Conservation (phyloP, 148 eudicot species). For the Rheum nobile region DNA sequence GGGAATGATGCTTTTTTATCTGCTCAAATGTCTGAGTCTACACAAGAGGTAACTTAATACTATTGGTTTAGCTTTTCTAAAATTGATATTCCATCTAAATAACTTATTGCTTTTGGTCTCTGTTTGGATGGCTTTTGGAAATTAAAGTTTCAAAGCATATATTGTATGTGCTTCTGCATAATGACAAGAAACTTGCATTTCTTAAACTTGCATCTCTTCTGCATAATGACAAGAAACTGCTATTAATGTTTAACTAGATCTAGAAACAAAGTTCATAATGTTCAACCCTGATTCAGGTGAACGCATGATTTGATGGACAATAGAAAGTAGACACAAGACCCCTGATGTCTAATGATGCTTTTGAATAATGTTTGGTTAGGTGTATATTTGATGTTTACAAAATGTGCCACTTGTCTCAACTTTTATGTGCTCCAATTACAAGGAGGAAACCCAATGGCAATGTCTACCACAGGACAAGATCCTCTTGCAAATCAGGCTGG, state of each 20-base stretch:
- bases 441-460: constrained; percentile 52
- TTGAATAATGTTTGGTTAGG: not conserved
- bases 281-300: not conserved
- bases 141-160: not conserved
- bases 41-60: constrained; percentile 40
- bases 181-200: not conserved
- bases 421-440: constrained; percentile 16
- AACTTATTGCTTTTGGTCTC: not conserved
- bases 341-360: not conserved
- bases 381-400: not conserved
- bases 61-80: not conserved
- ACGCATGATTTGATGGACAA: not conserved
- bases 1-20: constrained; percentile 43
- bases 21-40: constrained; percentile 44
- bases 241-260: not conserved
- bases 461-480: constrained; percentile 40
- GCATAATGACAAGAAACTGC: not conserved
- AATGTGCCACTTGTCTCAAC: not conserved
- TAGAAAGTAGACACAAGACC: not conserved
- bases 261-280: not conserved
- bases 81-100: not conserved
- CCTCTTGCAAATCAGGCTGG: constrained; percentile 58
- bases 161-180: not conserved
- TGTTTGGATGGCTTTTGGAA: not conserved
- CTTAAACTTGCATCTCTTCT: too few relatives aligned